A percentile compares a stretch with the other conserved stretches of the same genome.
These are phyloP conservation scores for Neurospora crassa DNA, from an alignment of 2,329 filamentous ascomycete genomes.

Conservation along the genomic window DNA sequence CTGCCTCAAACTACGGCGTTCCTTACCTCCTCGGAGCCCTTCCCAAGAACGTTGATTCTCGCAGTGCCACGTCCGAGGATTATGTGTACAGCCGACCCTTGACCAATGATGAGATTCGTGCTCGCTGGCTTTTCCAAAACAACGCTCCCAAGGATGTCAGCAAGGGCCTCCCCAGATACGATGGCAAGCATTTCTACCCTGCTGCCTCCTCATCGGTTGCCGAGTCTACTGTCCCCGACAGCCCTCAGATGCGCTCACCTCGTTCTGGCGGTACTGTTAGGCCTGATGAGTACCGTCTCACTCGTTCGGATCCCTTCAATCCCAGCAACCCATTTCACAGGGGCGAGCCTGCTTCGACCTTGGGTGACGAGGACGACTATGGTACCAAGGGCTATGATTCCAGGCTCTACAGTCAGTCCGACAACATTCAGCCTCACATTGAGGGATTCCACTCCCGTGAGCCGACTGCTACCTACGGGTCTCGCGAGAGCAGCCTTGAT, in stretches of 20 bases:
- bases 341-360: background rate
- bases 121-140: conserved; percentile 52
- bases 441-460: too few relatives aligned
- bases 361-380: background rate
- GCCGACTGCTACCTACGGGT: too few relatives aligned
- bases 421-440: too few relatives aligned
- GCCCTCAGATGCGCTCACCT: background rate
- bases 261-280: background rate
- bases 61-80: conserved; percentile 33
- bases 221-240: conserved; percentile 9
- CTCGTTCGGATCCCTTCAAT: conserved; percentile 16
- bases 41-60: conserved; percentile 33
- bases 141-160: conserved; percentile 40
- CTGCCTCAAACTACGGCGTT: conserved; percentile 11
- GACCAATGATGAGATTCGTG: conserved; percentile 48
- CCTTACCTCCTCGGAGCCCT: conserved; percentile 49
- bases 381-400: too few relatives aligned
- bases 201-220: conserved; percentile 38
- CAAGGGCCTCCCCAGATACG: conserved; percentile 50
- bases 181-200: conserved; percentile 55
- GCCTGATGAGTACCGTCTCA: conserved; percentile 5
- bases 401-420: too few relatives aligned
- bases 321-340: conserved; percentile 13
- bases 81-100: conserved; percentile 48
- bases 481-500: too few relatives aligned